These are phyloP conservation scores for Carex myosuroides DNA, from an alignment of 176 grass and related monocot genomes.

Conservation along the genomic window DNA sequence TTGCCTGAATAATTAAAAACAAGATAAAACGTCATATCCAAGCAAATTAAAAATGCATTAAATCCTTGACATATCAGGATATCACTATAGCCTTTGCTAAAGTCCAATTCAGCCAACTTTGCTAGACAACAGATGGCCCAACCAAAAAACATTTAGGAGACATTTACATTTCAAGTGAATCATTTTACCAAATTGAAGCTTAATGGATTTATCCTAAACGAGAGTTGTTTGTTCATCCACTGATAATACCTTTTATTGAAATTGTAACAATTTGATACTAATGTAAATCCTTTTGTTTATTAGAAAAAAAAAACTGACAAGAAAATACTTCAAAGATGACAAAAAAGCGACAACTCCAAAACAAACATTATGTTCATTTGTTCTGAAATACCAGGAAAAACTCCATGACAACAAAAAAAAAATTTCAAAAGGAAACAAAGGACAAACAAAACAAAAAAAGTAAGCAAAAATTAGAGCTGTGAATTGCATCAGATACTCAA, in stretches of 20 bases:
- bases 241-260: no score
- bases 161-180: not conserved
- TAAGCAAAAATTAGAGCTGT: not conserved
- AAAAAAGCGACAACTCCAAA: no score
- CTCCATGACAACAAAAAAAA: not conserved
- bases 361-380: not conserved
- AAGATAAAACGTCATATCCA: not conserved
- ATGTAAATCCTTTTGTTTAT: no score
- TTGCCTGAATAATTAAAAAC: constrained; percentile 50
- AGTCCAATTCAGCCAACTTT: not conserved
- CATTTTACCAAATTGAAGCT: not conserved
- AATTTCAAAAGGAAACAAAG: not conserved
- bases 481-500: constrained; percentile 70
- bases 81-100: not conserved
- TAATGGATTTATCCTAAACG: no score
- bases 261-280: no score
- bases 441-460: not conserved
- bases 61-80: not conserved
- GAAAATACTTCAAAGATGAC: no score
- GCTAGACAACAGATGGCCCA: not conserved
- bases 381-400: not conserved
- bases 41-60: not conserved
- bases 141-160: not conserved
- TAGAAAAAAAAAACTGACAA: no score
- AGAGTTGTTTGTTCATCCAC: no score